Base-by-base conservation (phyloP, 1,139 yeast genomes). In the Pichia sp. region DNA sequence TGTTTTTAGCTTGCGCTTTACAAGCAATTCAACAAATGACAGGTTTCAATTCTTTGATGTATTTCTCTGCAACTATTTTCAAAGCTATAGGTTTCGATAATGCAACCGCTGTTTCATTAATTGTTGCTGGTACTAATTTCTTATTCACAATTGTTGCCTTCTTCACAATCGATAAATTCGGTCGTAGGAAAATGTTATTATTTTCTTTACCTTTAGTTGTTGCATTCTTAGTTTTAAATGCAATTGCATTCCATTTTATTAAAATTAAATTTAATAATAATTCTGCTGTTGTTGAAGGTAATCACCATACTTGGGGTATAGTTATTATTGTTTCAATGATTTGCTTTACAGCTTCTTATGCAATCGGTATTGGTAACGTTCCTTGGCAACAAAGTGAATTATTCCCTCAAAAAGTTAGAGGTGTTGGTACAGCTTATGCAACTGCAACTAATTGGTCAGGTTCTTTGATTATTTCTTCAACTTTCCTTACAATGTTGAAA, bases 371-470 rank as follows among this genome's bases (percentile, higher is more conserved):
- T 52, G 98, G 98, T 63, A 86, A 89, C 59, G 89, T 86, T 46
- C 97, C 98, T 38, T 89, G 98, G 98, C 95, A 91, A 56, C 97
- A 94, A 58, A 84, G 91, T 41, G 98, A 89, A 63, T 68, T 88
- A 54, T 86, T 89, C 67, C 91, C 96, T 22, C 95, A 88, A 69
- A 76, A 79, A 50, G 96, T 89, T 31, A 77, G 98, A 60, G 93
- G 96, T 42, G 73, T 86, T 34, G 98, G 97, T 45, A 81, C 88
- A 3, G 84, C 95, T 52, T 81, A 77, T 54, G 89, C 96, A 3
- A 84, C 96, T n/a, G 86, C 89, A 23, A 80, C 91, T 35, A 91
- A 91, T 67, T 91, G 98, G 98, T 78, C 88, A 12, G 97, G 97
- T 39, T 86, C 96, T 23, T 69, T 91, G 55, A 83, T 86, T 33